Evolutionary conservation across 495 filamentous ascomycete species (phyloP), one percentile per base, ranked within the genome.

Genomic region (Bombardia bombarda): DNA sequence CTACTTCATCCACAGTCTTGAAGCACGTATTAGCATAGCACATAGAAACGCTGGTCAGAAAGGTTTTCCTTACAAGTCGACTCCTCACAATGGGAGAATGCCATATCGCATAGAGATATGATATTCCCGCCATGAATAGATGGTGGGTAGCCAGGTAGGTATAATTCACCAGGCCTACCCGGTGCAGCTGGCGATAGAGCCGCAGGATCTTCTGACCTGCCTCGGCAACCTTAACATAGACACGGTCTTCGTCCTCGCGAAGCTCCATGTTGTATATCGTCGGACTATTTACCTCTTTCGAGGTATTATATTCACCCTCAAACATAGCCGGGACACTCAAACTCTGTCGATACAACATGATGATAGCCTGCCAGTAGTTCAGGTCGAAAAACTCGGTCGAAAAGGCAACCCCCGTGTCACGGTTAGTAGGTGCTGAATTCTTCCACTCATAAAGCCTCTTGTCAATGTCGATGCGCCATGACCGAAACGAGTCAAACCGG

Each of bases 351-450:
- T 96, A 97, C 3, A 97, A 76, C 86, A 94, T 86, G 49, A 97
- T 93, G 41, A 96, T 79, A n/a, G 88, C 86, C 61, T 97, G 90
- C 87, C 89, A 97, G 58, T 96, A 97, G 57, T 97, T 97, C 37
- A 97, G 63, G 46, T 95, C 87, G 5, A 96, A 68, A 49, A 96
- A 90, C 37, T 93, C 79, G 7, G 83, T 78, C 4, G 82, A 84
- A 60, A 97, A 96, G 7, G 77, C 75, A 18, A 97, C 90, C 7
- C 89, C 89, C 0, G 83, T 93, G 22, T 93, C 81, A 17, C 75
- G 58, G 47, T 81, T 83, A 2, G 70, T 79, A 1, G 90, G 90
- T 2, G 88, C 83, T 30, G 79, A 76, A 34, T 83, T 79, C 47
- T 90, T 90, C 90, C 90, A 97, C 53, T 92, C 82, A 46, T 76